These are phyloP conservation scores for Penicillium psychrosexuale DNA, from an alignment of 2,329 filamentous ascomycete species.

Conservation along the genomic window DNA sequence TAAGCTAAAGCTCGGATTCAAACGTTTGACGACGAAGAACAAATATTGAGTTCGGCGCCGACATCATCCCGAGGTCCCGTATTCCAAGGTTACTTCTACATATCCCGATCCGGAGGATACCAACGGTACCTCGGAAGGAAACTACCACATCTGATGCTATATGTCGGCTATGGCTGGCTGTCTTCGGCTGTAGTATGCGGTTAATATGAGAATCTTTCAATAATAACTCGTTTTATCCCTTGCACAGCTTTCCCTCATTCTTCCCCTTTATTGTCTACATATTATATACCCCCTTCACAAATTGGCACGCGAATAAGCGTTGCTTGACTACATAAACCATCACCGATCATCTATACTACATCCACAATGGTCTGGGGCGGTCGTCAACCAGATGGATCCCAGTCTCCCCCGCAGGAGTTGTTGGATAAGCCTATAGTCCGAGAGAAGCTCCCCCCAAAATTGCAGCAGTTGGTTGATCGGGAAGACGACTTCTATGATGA, in stretches of 20 bases:
- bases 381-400: slow-evolving; percentile 19
- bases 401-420: slow-evolving; percentile 14
- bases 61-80: background rate
- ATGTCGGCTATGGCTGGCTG: slow-evolving; percentile 18
- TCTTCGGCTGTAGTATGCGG: slow-evolving; percentile 19
- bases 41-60: background rate
- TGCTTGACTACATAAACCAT: background rate
- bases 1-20: background rate
- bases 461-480: slow-evolving; percentile 56
- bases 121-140: slow-evolving; percentile 22
- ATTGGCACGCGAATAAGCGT: background rate
- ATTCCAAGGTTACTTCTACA: background rate
- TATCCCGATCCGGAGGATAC: slow-evolving; percentile 6
- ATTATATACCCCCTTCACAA: background rate
- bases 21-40: background rate
- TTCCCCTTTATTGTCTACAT: background rate
- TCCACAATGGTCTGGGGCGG: slow-evolving; percentile 34
- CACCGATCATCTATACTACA: background rate
- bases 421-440: slow-evolving; percentile 44
- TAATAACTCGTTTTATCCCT: slow-evolving; percentile 6
- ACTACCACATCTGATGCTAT: slow-evolving; percentile 18
- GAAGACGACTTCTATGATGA: slow-evolving; percentile 75
- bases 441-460: slow-evolving; percentile 52
- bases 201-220: slow-evolving; percentile 4
- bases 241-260: background rate